These are phyloP conservation scores for Pyropia haitanensis DNA, from an alignment of 23 red algal species.

Conservation along the genomic window DNA sequence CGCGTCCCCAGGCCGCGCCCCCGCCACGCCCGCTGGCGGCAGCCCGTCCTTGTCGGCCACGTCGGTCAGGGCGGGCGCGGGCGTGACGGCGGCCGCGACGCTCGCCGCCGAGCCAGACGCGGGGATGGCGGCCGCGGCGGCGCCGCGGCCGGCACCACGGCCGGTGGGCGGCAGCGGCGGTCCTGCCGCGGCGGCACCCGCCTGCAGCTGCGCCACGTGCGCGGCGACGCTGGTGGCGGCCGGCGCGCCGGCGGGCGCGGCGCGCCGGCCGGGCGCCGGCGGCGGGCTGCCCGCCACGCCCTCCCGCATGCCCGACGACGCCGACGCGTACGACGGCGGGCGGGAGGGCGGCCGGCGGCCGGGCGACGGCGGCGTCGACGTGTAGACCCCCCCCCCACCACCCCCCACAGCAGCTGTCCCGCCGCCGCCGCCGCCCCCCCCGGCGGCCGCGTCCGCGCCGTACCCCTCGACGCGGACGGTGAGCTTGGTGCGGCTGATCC, in stretches of 20 bases:
- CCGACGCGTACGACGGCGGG: not conserved
- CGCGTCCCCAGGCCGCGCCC: too few relatives aligned
- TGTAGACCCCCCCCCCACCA: too few relatives aligned
- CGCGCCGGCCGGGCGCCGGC: not conserved
- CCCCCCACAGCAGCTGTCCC: too few relatives aligned
- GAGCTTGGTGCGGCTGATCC: slow-evolving; percentile 14
- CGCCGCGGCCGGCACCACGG: not conserved
- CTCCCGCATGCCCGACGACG: too few relatives aligned
- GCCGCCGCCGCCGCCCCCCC: not conserved
- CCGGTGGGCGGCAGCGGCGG: too few relatives aligned
- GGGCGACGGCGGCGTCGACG: not conserved
- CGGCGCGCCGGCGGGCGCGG: slow-evolving; percentile 3
- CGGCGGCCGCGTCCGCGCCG: not conserved
- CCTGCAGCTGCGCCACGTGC: not conserved
- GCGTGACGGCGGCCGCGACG: not conserved
- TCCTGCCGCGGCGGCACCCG: too few relatives aligned
- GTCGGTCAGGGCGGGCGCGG: not conserved
- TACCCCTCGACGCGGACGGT: slow-evolving; percentile 12
- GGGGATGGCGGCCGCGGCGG: not conserved
- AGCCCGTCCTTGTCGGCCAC: slow-evolving; percentile 4
- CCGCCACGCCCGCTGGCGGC: too few relatives aligned
- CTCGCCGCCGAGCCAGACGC: not conserved
- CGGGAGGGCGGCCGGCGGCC: not conserved
- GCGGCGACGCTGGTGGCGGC: slow-evolving; percentile 10
- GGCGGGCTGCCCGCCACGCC: too few relatives aligned